Base-by-base conservation (phyloP, 305 asterid species). In the Solanum hybrid region DNA sequence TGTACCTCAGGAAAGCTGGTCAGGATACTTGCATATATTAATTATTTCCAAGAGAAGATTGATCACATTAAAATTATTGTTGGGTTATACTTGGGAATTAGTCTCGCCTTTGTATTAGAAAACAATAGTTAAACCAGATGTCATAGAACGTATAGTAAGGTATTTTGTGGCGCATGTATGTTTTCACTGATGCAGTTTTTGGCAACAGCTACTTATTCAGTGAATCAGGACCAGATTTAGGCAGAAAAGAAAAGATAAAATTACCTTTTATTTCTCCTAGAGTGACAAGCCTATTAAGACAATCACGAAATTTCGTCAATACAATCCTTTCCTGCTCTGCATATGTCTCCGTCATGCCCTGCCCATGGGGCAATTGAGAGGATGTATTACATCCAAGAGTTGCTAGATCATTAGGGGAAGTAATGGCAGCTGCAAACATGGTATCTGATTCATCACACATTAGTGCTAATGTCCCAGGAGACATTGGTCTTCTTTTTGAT, bases 391-490 rank as follows among this genome's bases (percentile, higher is more conserved):
- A 22, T 78, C 80, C 90, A 88, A 91, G 93, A 78, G 89, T 94
- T 75, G 36, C 93, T 76, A 92, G 90, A 35, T 94, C 95, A 93
- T 93, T 93, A 9, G 94, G 87, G 88, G 97, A 91, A 94, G 95
- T 90, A 91, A 89, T 90, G 86, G 89, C 86, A 51, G 95, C 51
- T 82, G 93, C 69, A 92, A 96, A 97, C 96, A 95, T 91, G 14
- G 95, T 89, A 89, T 95, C 98, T 90, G 93, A 94, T 91, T 97
- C 99, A 26, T 97, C 98, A 64, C 99, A 97, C 98, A 97, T 95
- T 89, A 97, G 93, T 81, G 99, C 99, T 92, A 96, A 93, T 27
- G 99, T 97, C 89, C 98, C 96, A 17, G 99, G 99, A 85, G 99
- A 97, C 97, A 94, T 94, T 64, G 98, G 98, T 92, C 96, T 93